These are phyloP conservation scores for Cylindrotheca closterium DNA, from an alignment of 108 stramenopile genomes.

Conservation along the genomic window DNA sequence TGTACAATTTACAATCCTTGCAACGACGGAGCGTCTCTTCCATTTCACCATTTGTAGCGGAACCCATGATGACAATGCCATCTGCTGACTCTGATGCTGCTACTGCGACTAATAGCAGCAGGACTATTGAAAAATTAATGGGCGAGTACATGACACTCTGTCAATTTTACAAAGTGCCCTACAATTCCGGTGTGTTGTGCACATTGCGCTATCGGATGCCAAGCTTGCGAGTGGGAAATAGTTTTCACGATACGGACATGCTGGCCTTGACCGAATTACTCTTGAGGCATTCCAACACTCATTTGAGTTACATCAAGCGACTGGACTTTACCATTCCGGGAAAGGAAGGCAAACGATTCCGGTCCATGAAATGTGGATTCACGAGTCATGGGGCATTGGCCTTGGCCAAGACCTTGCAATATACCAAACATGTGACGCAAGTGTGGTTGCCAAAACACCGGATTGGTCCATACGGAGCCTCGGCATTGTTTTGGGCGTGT, in stretches of 20 bases:
- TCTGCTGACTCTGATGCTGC: not conserved
- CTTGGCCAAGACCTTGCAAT: constrained; percentile 59
- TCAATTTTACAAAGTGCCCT: constrained; percentile 55
- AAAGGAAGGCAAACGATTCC: constrained; percentile 37
- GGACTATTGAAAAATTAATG: constrained; percentile 44
- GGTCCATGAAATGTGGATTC: constrained; percentile 40
- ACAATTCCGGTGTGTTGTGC: constrained; percentile 70
- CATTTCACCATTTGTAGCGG: constrained; percentile 25
- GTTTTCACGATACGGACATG: constrained; percentile 84
- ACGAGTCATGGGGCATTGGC: constrained; percentile 76
- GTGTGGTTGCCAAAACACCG: constrained; percentile 62
- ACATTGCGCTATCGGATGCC: constrained; percentile 66
- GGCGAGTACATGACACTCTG: constrained; percentile 63
- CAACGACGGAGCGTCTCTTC: not conserved
- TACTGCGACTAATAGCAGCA: not conserved
- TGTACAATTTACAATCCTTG: constrained; percentile 22
- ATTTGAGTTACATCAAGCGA: constrained; percentile 49
- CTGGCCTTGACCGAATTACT: constrained; percentile 68
- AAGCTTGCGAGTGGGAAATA: constrained; percentile 59
- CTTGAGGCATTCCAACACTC: constrained; percentile 62
- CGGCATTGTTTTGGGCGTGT: constrained; percentile 66
- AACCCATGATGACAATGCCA: constrained; percentile 27
- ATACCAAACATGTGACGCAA: constrained; percentile 52
- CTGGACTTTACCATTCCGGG: constrained; percentile 67
- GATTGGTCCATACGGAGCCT: constrained; percentile 80